Percentiles rank a stretch among this genome's conserved stretches.
phyloP scores from a whole-genome alignment of 1,139 yeast genomes.

The Yamadazyma sp. region DNA sequence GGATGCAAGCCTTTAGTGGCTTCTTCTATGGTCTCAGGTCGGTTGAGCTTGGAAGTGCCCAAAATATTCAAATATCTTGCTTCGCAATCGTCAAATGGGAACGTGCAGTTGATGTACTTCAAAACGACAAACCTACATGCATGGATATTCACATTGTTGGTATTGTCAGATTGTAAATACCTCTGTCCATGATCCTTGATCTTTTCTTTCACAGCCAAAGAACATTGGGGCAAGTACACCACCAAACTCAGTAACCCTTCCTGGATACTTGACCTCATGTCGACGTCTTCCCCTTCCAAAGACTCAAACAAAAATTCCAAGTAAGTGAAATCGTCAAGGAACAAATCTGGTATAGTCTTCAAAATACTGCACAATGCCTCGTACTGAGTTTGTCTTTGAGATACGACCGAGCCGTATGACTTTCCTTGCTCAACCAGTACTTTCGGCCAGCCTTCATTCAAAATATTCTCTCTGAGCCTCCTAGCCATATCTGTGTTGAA shows the following conservation, averaged over 20 bases:
- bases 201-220: slow-evolving; percentile 34
- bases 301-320: slow-evolving; percentile 72
- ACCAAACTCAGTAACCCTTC: slow-evolving; percentile 67
- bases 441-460: slow-evolving; percentile 62
- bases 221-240: slow-evolving; percentile 44
- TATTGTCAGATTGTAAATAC: slow-evolving; percentile 29
- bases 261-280: slow-evolving; percentile 67
- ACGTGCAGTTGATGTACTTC: slow-evolving; percentile 64
- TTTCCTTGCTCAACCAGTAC: slow-evolving; percentile 26
- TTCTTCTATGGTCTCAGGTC: slow-evolving; percentile 78
- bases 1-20: slow-evolving; percentile 84
- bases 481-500: slow-evolving; percentile 48
- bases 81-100: slow-evolving; percentile 66
- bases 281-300: slow-evolving; percentile 63
- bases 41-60: slow-evolving; percentile 58
- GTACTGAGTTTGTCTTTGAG: slow-evolving; percentile 64
- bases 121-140: slow-evolving; percentile 62
- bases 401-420: slow-evolving; percentile 29
- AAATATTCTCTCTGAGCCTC: slow-evolving; percentile 50
- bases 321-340: slow-evolving; percentile 48
- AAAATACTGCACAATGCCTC: slow-evolving; percentile 75
- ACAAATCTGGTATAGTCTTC: slow-evolving; percentile 46
- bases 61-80: slow-evolving; percentile 69
- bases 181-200: slow-evolving; percentile 46
- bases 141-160: slow-evolving; percentile 24